Percentiles rank a stretch among this genome's conserved stretches.
These are phyloP conservation scores for Thecaphora thlaspeos DNA, from an alignment of 1,284 basidiomycete genomes.

Conservation along the genomic window DNA sequence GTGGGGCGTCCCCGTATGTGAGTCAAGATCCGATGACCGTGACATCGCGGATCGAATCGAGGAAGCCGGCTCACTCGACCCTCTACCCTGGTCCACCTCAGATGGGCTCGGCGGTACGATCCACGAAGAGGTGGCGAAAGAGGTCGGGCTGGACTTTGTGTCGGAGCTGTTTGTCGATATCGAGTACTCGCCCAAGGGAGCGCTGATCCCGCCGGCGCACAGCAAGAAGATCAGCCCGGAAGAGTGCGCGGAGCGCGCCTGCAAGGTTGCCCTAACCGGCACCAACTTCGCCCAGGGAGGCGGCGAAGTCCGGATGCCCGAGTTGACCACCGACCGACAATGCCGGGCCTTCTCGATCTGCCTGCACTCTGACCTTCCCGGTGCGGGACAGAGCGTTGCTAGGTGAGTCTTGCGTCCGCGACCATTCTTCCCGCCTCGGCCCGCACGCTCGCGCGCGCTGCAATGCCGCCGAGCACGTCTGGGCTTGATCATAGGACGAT, in stretches of 20 bases:
- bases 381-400: constrained; percentile 9
- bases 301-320: constrained; percentile 11
- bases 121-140: constrained; percentile 17
- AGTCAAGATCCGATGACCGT: constrained; percentile 1
- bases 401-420: constrained; percentile 4
- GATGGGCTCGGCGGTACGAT: constrained; percentile 18
- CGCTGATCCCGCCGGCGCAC: constrained; percentile 21
- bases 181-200: constrained; percentile 21
- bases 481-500: too few species aligned
- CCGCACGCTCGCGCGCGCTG: too few species aligned
- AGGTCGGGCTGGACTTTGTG: constrained; percentile 16
- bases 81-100: too few species aligned
- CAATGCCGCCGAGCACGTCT: too few species aligned
- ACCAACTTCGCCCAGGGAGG: constrained; percentile 17
- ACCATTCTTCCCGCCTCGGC: too few species aligned
- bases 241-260: constrained; percentile 22
- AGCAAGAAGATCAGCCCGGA: constrained; percentile 20
- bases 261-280: constrained; percentile 13
- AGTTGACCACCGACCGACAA: constrained; percentile 13
- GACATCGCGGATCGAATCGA: not conserved
- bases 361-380: constrained; percentile 20
- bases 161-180: constrained; percentile 30
- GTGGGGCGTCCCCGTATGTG: constrained; percentile 17
- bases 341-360: constrained; percentile 26
- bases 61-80: too few species aligned